Base-by-base conservation (phyloP, 2,329 filamentous ascomycete species). In the Coniella vitis region DNA sequence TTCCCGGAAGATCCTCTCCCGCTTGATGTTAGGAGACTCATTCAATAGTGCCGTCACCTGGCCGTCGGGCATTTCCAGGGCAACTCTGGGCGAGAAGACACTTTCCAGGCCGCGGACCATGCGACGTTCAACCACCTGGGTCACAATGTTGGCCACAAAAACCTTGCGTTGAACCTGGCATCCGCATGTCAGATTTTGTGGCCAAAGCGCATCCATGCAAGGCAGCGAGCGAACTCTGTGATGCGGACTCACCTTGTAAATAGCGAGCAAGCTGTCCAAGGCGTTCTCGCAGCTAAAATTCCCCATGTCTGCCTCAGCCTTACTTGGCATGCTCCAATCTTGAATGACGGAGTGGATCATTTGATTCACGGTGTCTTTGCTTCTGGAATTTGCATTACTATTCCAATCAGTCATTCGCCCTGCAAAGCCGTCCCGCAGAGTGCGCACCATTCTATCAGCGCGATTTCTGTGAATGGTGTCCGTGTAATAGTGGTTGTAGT, bases 401-500 rank as follows among this genome's bases (percentile, higher is more conserved):
- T n/a, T n/a, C n/a, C n/a, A n/a, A n/a, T n/a, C n/a, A n/a, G n/a
- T n/a, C n/a, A n/a, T n/a, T n/a, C n/a, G n/a, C n/a, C n/a, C 25
- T 5, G 25, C 25, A 5, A 29, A 10, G 10, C 10, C 5, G 25
- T 29, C 25, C 5, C 25, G 25, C 5, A 29, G 10, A 10, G 5
- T 29, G 25, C 25, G 5, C 5, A 10, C 25, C 25, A 47, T 19
- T 13, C 48, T 32, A 1, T 47, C 1, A 2, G 35, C 19, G 1
- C 48, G 44, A 10, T 47, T 42, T 12, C 7, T 39, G 14, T 47
- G 38, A 0, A 51, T 22, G 1, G 19, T 47, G 7, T 51, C 35
- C 0, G 48, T 51, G 29, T 47, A 47, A 4, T 51, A 44, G 5
- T 48, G 39, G 12, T 51, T 44, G 36, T 48, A 51, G 8, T 51